Evolutionary conservation across 2,329 filamentous ascomycete genomes (phyloP).

Genomic region (Nemania abortiva): DNA sequence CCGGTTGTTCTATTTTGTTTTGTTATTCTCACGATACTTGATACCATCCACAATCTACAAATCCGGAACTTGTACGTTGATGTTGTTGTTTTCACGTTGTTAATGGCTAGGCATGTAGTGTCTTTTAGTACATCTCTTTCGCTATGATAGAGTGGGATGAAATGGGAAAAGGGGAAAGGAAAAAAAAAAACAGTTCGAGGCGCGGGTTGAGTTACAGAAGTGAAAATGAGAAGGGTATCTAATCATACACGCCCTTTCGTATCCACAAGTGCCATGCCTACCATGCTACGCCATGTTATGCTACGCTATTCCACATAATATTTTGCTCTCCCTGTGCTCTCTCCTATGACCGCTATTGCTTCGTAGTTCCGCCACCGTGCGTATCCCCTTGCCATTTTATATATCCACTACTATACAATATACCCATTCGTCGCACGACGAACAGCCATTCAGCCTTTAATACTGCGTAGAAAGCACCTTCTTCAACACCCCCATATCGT

Average conservation of each 20-base stretch:
- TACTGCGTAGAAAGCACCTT: constrained; percentile 67
- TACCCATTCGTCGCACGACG: neutral
- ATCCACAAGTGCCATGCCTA: neutral
- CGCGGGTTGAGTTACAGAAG: neutral
- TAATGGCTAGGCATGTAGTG: neutral
- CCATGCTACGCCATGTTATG: neutral
- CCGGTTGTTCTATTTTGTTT: neutral
- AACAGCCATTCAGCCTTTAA: constrained; percentile 15
- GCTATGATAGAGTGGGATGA: neutral
- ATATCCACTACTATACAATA: constrained; percentile 1
- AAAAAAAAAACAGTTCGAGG: neutral
- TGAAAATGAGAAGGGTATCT: constrained; percentile 33
- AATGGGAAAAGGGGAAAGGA: neutral
- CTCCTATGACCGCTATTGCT: neutral
- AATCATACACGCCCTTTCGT: neutral
- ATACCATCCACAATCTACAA: constrained; percentile 3
- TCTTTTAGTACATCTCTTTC: too few species aligned
- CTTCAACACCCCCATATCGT: constrained; percentile 77
- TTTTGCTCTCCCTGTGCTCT: neutral
- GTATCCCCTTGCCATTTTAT: neutral
- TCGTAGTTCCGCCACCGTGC: too few species aligned
- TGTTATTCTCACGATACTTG: constrained; percentile 5
- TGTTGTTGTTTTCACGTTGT: neutral
- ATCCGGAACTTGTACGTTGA: neutral
- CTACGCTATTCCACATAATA: neutral